Conservation (phyloP, 106 monocot species). For the Platanthera guangdongensis region DNA sequence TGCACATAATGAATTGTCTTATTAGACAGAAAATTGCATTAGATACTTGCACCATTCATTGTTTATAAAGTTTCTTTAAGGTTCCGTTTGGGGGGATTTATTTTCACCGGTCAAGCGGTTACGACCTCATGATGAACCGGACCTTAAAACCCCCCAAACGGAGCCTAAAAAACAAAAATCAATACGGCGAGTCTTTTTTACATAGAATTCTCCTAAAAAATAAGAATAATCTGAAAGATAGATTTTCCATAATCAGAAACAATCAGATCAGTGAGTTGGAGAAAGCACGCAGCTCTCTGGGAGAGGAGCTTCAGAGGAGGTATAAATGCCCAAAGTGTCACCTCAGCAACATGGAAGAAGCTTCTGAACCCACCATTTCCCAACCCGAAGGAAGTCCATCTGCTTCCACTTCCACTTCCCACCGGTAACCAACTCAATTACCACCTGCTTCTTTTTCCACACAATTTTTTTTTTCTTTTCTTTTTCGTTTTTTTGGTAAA, state of each 20-base stretch:
- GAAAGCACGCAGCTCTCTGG: neutral
- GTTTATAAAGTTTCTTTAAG: no score
- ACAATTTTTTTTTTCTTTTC: no score
- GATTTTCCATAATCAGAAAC: neutral
- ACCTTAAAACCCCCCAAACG: no score
- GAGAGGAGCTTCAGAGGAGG: conserved; percentile 4
- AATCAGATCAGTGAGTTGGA: conserved; percentile 6
- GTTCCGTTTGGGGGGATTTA: no score
- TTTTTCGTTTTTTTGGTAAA: no score
- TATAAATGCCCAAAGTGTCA: conserved; percentile 7
- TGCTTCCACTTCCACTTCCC: no score
- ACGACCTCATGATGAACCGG: no score
- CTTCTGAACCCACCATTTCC: neutral
- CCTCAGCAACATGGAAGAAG: conserved; percentile 5
- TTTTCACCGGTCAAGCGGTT: no score
- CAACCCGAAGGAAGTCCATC: neutral
- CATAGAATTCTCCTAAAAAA: neutral
- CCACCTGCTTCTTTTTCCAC: no score
- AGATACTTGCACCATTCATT: no score
- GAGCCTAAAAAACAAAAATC: no score
- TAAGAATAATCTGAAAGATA: neutral
- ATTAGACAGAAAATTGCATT: neutral
- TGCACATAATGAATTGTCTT: neutral
- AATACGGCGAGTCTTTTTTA: neutral
- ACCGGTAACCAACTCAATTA: no score